Evolutionary conservation across 176 grass and related monocot genomes (phyloP).

Genomic region (Avena sativa): DNA sequence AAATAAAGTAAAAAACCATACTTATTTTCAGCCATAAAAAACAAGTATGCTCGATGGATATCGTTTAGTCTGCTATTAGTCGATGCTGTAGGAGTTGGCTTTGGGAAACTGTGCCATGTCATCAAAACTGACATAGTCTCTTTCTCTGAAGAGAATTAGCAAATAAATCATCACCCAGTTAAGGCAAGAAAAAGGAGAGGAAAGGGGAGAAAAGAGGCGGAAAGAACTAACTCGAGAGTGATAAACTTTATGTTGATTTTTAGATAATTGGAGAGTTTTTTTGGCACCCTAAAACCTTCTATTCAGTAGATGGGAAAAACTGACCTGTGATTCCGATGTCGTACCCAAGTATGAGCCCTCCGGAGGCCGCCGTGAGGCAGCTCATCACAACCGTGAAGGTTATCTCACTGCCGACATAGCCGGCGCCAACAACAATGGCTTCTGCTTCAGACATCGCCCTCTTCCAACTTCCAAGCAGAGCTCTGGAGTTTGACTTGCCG

Average conservation of each 20-base stretch:
- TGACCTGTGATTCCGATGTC: slow-evolving; percentile 60
- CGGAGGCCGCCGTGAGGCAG: slow-evolving; percentile 60
- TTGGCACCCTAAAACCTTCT: too few relatives aligned
- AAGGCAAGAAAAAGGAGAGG: neutral
- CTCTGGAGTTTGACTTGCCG: neutral
- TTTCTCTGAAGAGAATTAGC: neutral
- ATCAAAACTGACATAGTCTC: neutral
- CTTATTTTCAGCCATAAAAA: neutral
- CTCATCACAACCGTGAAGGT: slow-evolving; percentile 49
- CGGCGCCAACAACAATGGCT: neutral
- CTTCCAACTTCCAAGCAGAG: neutral
- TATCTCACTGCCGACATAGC: neutral
- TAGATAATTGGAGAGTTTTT: too few relatives aligned
- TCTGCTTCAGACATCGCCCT: slow-evolving; percentile 9
- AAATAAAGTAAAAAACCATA: neutral
- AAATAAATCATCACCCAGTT: neutral
- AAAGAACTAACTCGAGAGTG: neutral
- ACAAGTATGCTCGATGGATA: neutral
- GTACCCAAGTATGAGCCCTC: slow-evolving; percentile 60
- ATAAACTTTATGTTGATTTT: neutral
- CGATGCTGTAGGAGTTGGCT: neutral
- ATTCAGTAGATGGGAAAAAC: neutral
- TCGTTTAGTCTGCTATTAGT: neutral
- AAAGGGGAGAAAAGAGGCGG: neutral
- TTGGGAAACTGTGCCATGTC: neutral